Conservation (phyloP, 495 filamentous ascomycete species). For the Penicillium steckii region DNA sequence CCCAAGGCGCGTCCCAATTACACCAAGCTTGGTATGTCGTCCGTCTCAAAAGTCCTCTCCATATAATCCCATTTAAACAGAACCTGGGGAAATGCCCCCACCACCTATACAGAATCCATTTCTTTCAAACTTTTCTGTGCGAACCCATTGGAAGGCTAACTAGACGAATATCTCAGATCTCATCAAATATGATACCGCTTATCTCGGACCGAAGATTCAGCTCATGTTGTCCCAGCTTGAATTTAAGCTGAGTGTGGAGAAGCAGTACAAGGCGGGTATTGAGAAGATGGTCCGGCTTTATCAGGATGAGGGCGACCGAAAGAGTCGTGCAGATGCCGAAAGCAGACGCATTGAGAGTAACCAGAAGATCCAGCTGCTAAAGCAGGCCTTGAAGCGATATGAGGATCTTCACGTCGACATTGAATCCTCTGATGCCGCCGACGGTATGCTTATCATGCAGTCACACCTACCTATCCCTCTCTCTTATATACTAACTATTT, state of each 20-base stretch:
- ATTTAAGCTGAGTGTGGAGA: conserved; percentile 98
- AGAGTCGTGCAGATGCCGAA: conserved; percentile 90
- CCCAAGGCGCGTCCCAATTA: conserved; percentile 84
- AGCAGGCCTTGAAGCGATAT: conserved; percentile 93
- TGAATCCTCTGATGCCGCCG: conserved; percentile 73
- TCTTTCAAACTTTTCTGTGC: too few species aligned
- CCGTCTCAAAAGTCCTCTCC: background rate
- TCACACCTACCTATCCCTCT: background rate
- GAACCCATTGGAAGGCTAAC: conserved; percentile 15
- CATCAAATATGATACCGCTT: conserved; percentile 96
- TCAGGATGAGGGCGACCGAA: conserved; percentile 95
- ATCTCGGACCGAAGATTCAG: conserved; percentile 96
- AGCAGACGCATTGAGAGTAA: conserved; percentile 87
- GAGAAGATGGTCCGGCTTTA: conserved; percentile 99
- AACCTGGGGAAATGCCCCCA: background rate
- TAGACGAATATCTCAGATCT: conserved; percentile 60
- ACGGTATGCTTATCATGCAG: conserved; percentile 65
- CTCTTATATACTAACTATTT: conserved; percentile 6
- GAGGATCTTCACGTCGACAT: conserved; percentile 97
- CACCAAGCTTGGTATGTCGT: conserved; percentile 83
- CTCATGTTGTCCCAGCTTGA: conserved; percentile 98
- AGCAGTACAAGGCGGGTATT: conserved; percentile 98
- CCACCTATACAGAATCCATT: too few species aligned
- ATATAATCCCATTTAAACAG: conserved; percentile 1
- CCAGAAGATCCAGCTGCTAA: conserved; percentile 95